Evolutionary conservation across 108 stramenopile species (phyloP).

Genomic region (Nitzschia putrida): DNA sequence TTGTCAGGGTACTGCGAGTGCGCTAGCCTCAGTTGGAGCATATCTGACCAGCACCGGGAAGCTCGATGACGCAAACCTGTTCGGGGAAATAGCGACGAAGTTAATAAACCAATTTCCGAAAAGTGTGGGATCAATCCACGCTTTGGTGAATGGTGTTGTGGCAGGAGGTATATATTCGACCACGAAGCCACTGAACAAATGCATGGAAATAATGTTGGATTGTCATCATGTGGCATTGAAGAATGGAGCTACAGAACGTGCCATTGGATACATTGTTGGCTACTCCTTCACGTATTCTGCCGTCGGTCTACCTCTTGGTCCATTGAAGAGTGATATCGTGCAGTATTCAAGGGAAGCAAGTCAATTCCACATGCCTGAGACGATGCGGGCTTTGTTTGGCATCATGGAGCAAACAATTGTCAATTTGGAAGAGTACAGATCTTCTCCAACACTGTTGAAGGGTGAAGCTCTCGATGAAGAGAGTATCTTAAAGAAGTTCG

Average conservation of each 20-base stretch:
- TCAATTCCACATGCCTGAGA: slow-evolving; percentile 20
- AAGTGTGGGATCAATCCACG: slow-evolving; percentile 16
- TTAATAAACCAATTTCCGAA: slow-evolving; percentile 15
- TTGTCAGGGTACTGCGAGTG: slow-evolving; percentile 14
- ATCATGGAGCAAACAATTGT: slow-evolving; percentile 32
- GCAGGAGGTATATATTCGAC: slow-evolving; percentile 7
- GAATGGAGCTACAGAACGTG: slow-evolving; percentile 23
- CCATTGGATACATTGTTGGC: slow-evolving; percentile 11
- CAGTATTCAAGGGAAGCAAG: slow-evolving; percentile 21
- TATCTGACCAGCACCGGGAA: slow-evolving; percentile 6
- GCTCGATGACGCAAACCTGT: slow-evolving; percentile 16
- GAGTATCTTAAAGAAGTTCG: slow-evolving; percentile 7
- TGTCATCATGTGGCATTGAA: slow-evolving; percentile 21
- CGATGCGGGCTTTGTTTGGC: slow-evolving; percentile 12
- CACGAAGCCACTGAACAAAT: slow-evolving; percentile 26
- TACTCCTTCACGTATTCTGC: slow-evolving; percentile 27
- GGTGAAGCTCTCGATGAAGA: slow-evolving; percentile 29
- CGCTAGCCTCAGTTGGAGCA: background rate
- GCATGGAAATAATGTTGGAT: slow-evolving; percentile 37
- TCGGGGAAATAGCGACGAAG: slow-evolving; percentile 13
- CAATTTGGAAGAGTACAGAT: slow-evolving; percentile 19
- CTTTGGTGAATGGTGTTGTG: background rate
- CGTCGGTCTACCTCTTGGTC: slow-evolving; percentile 37
- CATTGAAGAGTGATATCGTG: slow-evolving; percentile 29
- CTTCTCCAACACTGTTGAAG: slow-evolving; percentile 24